Conservation (phyloP, 139 green algal genomes). For the Picocystis salinarum region DNA sequence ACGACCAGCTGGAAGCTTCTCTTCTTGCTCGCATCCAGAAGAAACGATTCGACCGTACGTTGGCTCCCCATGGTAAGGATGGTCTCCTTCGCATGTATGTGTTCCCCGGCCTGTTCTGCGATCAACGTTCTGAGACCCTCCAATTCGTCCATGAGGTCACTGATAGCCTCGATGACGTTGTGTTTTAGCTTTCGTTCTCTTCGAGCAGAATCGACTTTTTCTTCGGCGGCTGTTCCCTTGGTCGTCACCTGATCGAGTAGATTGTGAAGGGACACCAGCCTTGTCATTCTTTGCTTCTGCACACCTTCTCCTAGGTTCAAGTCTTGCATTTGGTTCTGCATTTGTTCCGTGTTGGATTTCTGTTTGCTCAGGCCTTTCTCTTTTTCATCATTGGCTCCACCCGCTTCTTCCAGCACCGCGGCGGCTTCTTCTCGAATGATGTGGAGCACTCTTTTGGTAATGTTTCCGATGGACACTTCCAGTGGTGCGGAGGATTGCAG, state of each 20-base stretch:
- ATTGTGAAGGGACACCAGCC: too few species aligned
- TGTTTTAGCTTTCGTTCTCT: constrained; percentile 42
- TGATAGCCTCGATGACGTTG: constrained; percentile 74
- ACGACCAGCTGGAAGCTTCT: constrained; percentile 82
- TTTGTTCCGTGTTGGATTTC: too few species aligned
- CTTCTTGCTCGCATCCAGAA: constrained; percentile 71
- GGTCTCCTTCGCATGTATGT: constrained; percentile 79
- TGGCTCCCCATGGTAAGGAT: constrained; percentile 3
- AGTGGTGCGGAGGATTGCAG: too few species aligned
- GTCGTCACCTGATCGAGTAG: too few species aligned
- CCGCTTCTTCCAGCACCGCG: too few species aligned
- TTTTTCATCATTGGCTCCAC: too few species aligned
- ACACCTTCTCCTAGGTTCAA: too few species aligned
- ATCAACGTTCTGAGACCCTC: constrained; percentile 65
- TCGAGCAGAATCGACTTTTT: too few species aligned
- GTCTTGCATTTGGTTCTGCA: too few species aligned
- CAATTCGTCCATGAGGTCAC: constrained; percentile 84
- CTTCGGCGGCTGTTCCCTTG: too few species aligned
- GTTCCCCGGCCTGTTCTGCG: constrained; percentile 62
- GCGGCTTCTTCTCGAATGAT: constrained; percentile 77
- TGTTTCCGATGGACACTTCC: constrained; percentile 86
- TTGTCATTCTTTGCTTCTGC: too few species aligned
- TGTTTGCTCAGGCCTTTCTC: too few species aligned
- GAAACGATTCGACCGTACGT: constrained; percentile 39
- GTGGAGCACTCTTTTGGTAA: constrained; percentile 71